phyloP scores from a whole-genome alignment of 1,284 basidiomycete species.

The Inonotus hispidus region DNA sequence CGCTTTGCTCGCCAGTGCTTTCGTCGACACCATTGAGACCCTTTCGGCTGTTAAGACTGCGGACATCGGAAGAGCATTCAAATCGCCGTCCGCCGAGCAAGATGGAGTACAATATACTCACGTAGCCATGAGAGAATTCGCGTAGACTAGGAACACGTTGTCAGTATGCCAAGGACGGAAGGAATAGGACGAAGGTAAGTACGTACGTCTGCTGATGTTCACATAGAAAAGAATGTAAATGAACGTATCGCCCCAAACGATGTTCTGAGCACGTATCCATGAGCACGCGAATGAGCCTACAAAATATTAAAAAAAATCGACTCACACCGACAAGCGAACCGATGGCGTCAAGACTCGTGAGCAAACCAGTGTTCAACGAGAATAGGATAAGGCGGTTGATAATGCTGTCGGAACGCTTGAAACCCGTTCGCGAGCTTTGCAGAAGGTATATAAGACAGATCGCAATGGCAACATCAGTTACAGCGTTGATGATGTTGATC shows the following conservation, averaged over 20 bases:
- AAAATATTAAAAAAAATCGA: neutral
- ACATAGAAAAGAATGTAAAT: slow-evolving; percentile 18
- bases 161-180: neutral
- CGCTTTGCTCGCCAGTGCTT: slow-evolving; percentile 9
- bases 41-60: slow-evolving; percentile 12
- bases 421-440: slow-evolving; percentile 16
- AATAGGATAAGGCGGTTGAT: slow-evolving; percentile 19
- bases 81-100: neutral
- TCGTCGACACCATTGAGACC: slow-evolving; percentile 12
- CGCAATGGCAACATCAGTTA: slow-evolving; percentile 15
- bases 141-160: slow-evolving; percentile 10
- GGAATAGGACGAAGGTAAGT: neutral
- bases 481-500: slow-evolving; percentile 16
- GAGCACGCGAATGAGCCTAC: neutral
- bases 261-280: slow-evolving; percentile 8
- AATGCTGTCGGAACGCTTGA: slow-evolving; percentile 15
- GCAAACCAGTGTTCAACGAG: slow-evolving; percentile 17
- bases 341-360: slow-evolving; percentile 18
- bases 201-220: slow-evolving; percentile 17
- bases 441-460: slow-evolving; percentile 14
- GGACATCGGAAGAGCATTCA: neutral
- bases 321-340: slow-evolving; percentile 16
- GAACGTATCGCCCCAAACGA: slow-evolving; percentile 13
- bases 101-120: neutral
- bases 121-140: slow-evolving; percentile 18